Base-by-base conservation (phyloP, 306 rosid genomes). In the Ochetophila trinervis region DNA sequence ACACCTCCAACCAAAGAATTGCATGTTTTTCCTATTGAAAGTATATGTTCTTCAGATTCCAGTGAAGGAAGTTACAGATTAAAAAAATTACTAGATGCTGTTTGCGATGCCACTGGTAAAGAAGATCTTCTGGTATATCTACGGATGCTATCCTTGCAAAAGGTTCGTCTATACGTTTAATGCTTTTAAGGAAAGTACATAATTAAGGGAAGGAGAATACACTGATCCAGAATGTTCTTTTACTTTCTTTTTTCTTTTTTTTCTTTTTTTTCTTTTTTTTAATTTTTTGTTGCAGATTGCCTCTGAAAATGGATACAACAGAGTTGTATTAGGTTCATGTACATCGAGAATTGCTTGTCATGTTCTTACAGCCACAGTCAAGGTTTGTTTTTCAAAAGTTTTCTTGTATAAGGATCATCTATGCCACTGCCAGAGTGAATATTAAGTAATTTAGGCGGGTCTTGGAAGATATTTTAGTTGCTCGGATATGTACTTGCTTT, bases 281-380 rank as follows among this genome's bases (percentile, higher is more conserved):
- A 57, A 5, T 15, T 49, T 63, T 57, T 0, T 58, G 54, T 0
- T 63, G 75, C 76, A 84, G 86, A 57, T 78, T 81, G 89, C 96
- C 42, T 71, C 89, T 51, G 83, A 86, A 75, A 85, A 78, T 55
- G 96, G 97, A 57, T 91, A 88, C 78, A 91, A 85, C 82, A 83
- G 91, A 74, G 73, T 91, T 74, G 60, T 91, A 45, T 53, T 91
- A 8, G 97, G 97, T 19, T 81, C 91, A 24, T 91, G 96, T 78
- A 81, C 88, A 51, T 91, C 95, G 6, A 87, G 90, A 76, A 89
- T 92, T 64, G 98, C 98, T 69, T 72, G 84, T 75, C 92, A 89
- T 57, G 96, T 92, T 63, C 56, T 92, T 77, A 74, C 92, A 8
- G 88, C 96, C 58, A 87, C 95, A 16, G 98, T 87, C 75, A 92